phyloP scores from a whole-genome alignment of 116 monocot species.

The Iris pallida region DNA sequence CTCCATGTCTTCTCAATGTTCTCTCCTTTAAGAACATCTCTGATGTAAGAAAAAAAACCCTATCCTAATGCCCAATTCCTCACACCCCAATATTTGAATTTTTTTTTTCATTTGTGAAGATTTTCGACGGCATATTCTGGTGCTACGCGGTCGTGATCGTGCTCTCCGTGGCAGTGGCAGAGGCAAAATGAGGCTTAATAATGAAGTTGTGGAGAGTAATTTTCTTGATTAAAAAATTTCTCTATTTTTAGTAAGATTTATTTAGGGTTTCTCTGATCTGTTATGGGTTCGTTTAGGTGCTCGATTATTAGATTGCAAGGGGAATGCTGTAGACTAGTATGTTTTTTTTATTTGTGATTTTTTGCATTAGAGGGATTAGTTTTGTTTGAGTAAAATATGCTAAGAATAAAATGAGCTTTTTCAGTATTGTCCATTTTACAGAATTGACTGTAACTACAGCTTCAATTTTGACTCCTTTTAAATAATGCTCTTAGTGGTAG shows the following conservation, averaged over 20 bases:
- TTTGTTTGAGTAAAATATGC: no score
- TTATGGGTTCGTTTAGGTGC: constrained; percentile 30
- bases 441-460: no score
- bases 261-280: neutral
- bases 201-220: constrained; percentile 64
- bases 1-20: constrained; percentile 72
- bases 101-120: constrained; percentile 30
- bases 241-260: neutral
- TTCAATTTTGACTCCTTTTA: no score
- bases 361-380: neutral
- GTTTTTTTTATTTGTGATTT: constrained; percentile 3
- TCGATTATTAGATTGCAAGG: constrained; percentile 84
- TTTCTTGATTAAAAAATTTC: constrained; percentile 1
- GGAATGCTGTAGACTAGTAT: constrained; percentile 98
- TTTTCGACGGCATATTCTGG: constrained; percentile 87
- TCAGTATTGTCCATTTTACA: no score
- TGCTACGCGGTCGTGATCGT: constrained; percentile 85
- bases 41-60: constrained; percentile 39
- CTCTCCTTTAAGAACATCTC: constrained; percentile 50
- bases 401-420: neutral
- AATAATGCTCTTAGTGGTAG: no score
- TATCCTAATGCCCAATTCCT: neutral
- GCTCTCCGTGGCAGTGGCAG: constrained; percentile 58
- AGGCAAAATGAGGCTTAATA: constrained; percentile 85
- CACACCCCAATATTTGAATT: neutral